These are phyloP conservation scores for Rhynchospora breviuscula DNA, from an alignment of 176 grass and related monocot species.

Conservation along the genomic window DNA sequence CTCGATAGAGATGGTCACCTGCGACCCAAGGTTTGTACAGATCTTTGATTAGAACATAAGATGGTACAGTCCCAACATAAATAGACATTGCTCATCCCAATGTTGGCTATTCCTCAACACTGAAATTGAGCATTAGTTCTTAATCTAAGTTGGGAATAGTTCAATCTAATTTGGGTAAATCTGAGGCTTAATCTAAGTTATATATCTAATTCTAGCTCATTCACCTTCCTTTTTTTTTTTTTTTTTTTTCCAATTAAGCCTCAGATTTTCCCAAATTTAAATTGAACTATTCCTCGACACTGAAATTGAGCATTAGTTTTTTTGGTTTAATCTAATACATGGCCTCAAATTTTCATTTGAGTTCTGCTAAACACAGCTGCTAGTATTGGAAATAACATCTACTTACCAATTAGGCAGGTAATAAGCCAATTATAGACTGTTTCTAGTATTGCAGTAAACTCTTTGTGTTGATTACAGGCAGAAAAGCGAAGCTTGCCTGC, in stretches of 20 bases:
- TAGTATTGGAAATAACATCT: neutral
- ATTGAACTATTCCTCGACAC: too few relatives aligned
- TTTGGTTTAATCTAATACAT: neutral
- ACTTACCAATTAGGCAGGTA: neutral
- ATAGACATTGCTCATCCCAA: neutral
- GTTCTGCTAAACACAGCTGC: neutral
- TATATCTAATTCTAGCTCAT: too few relatives aligned
- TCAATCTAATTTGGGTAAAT: too few relatives aligned
- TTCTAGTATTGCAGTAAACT: neutral
- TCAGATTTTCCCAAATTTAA: too few relatives aligned
- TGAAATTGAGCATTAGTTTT: too few relatives aligned
- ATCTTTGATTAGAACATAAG: neutral
- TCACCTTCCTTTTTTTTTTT: too few relatives aligned
- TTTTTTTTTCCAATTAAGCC: too few relatives aligned
- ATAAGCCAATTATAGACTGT: neutral
- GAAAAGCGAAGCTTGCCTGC: neutral
- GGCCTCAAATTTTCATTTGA: neutral
- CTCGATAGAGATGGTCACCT: neutral
- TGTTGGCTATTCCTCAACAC: too few relatives aligned
- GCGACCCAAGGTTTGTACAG: constrained; percentile 8
- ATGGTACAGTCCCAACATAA: neutral
- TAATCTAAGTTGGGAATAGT: neutral
- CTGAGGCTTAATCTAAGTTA: neutral
- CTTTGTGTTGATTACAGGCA: neutral
- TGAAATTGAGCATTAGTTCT: neutral